Percentiles rank a stretch among this genome's conserved stretches.
Conservation (phyloP, 2,329 filamentous ascomycete genomes). For the Mollisiaceae sp. region DNA sequence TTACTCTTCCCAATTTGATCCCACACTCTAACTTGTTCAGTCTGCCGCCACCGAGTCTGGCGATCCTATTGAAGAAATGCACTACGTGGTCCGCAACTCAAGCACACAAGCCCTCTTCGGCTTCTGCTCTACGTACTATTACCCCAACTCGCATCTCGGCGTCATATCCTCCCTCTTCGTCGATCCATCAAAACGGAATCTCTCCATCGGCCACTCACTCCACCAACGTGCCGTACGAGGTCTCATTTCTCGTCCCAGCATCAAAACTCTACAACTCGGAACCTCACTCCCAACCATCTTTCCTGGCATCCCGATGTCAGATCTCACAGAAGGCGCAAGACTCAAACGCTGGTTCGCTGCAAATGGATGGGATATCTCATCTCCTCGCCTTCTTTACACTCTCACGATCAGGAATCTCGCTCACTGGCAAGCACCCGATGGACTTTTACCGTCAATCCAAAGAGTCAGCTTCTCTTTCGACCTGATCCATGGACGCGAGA, state of each 20-base stretch:
- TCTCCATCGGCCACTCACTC: slow-evolving; percentile 89
- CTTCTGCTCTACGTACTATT: slow-evolving; percentile 88
- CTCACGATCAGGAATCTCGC: slow-evolving; percentile 65
- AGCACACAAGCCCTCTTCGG: slow-evolving; percentile 90
- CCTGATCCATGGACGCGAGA: slow-evolving; percentile 67
- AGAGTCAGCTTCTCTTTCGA: slow-evolving; percentile 62
- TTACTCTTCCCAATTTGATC: not conserved
- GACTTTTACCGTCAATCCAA: slow-evolving; percentile 62
- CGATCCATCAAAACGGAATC: slow-evolving; percentile 81
- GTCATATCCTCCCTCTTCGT: slow-evolving; percentile 89
- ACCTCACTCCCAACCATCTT: slow-evolving; percentile 84
- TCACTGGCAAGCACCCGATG: slow-evolving; percentile 65
- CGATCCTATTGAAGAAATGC: slow-evolving; percentile 74
- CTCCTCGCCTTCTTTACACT: slow-evolving; percentile 66
- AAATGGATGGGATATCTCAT: slow-evolving; percentile 81
- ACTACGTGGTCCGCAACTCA: slow-evolving; percentile 93
- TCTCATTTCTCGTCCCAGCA: slow-evolving; percentile 73
- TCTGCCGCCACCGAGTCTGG: slow-evolving; percentile 47
- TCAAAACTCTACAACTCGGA: slow-evolving; percentile 83
- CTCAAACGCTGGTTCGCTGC: slow-evolving; percentile 83
- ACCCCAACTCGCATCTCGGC: slow-evolving; percentile 58
- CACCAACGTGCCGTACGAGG: slow-evolving; percentile 84
- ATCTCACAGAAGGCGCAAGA: slow-evolving; percentile 53
- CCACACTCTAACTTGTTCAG: slow-evolving; percentile 14
- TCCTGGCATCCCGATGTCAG: slow-evolving; percentile 76